Evolutionary conservation across 805 yeast species (phyloP).

Genomic region (Yarrowia alimentaria): DNA sequence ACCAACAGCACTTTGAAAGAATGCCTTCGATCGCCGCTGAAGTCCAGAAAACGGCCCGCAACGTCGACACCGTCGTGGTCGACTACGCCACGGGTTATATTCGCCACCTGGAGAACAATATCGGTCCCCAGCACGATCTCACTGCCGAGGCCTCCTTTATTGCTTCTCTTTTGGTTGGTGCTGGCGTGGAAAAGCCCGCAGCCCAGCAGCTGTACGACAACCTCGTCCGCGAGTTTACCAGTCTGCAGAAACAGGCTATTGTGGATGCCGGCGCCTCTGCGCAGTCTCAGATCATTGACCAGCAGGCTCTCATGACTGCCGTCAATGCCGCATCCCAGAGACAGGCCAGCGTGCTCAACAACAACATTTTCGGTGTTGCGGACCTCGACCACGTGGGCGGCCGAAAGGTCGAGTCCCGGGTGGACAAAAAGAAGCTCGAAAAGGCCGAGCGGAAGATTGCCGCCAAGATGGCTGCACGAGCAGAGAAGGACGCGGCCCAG

Average conservation of each 20-base stretch:
- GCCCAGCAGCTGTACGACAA: constrained; percentile 54
- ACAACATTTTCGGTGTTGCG: constrained; percentile 74
- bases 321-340: constrained; percentile 45
- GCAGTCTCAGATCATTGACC: constrained; percentile 80
- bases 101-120: constrained; percentile 71
- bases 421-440: constrained; percentile 93
- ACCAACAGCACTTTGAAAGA: background rate
- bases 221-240: constrained; percentile 49
- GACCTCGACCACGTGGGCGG: constrained; percentile 87
- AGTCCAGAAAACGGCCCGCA: constrained; percentile 81
- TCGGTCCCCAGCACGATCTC: constrained; percentile 69
- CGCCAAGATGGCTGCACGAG: constrained; percentile 89
- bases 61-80: constrained; percentile 81
- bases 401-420: constrained; percentile 87
- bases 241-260: constrained; percentile 61
- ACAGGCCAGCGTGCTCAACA: constrained; percentile 68
- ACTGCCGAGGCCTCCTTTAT: constrained; percentile 67
- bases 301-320: constrained; percentile 60
- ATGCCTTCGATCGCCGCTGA: constrained; percentile 42
- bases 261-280: constrained; percentile 76
- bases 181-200: constrained; percentile 71
- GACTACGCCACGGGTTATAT: constrained; percentile 91
- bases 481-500: constrained; percentile 41
- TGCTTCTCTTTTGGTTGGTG: constrained; percentile 62
- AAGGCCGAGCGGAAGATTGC: constrained; percentile 98